Base-by-base conservation (phyloP, 805 yeast genomes). In the Metschnikowia hibisci region DNA sequence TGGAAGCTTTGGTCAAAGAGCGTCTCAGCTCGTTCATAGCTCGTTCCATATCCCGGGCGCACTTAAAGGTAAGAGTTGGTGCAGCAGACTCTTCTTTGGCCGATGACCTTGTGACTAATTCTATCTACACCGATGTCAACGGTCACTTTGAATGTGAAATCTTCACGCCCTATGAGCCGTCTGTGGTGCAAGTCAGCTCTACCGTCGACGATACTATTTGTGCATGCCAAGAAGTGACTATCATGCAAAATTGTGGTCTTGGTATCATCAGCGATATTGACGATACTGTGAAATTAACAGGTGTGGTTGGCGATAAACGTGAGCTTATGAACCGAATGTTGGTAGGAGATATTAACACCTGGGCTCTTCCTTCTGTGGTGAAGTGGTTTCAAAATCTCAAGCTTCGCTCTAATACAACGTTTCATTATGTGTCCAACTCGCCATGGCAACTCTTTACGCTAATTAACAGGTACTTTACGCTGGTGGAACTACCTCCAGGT, bases 361-460 rank as follows among this genome's bases (percentile, higher is more conserved):
- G 95, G 79, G 74, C 72, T 39, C 77, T 93, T 15, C 83, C 87
- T 0, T 82, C 87, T 2, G 83, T 93, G 22, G 74, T 84, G 3
- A 70, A 73, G 28, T 88, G 96, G 89, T 87, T 78, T 56, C 68
- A 69, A 7, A 64, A 67, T n/a, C 58, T 90, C 30, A 57, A 61
- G 8, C 30, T 48, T 4, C 57, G 64, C 8, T 62, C 72, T 10
- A 73, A 80, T 33, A 73, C 81, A 3, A 69, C 80, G n/a, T 80
- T 91, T 56, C 96, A 90, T 61, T 95, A 91, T 60, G 98, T 95
- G 2, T 90, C 97, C 6, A 93, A 95, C 64, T 82, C 95, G 1
- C 99, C 99, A 0, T 86, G 95, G 80, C 98, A 93, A 62, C 66
- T 93, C 18, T 89, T 74, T 60, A 74, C 79, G 14, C 70, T 78